Base-by-base conservation (phyloP, 179 eudicot species). In the Camellia oleifera region DNA sequence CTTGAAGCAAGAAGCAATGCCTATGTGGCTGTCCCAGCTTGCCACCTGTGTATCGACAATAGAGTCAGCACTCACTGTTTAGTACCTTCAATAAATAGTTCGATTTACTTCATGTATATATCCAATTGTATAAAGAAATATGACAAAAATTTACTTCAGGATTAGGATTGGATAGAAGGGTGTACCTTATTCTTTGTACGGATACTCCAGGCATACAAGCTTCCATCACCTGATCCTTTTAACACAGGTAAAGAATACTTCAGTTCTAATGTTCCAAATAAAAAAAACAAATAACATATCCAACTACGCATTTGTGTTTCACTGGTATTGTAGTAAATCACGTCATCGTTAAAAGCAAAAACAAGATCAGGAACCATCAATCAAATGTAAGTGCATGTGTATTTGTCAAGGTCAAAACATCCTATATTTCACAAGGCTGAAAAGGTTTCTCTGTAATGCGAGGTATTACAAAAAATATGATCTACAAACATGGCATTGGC, bases 171-270 rank as follows among this genome's bases (percentile, higher is more conserved):
- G 74, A 70, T 67, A 66, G 61, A 18, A 73, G 13, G 26, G 67
- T 32, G 40, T 82, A 94, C 98, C 98, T 96, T 93, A 18, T 77
- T 87, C 70, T 89, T 81, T 4, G 71, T 83, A 77, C 78, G 76
- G 80, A 96, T 87, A 80, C 86, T 88, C 98, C 98, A 96, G 13
- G 97, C 96, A 81, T 91, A 90, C 86, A 96, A 83, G 78, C 80
- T 90, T 83, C 99, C 99, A 78, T 96, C 99, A 52, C 94, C 99
- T 15, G 99, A 92, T 54, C 99, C 99, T 96, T 32, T 83, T 7
- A 81, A 80, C 14, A 56, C 17, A 78, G 58, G 77, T 42, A 52
- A 13, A 72, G 14, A 72, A 0, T 72, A 72, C 20, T 13, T 70
- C 57, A 70, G 10, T 70, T 70, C 44, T 48, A 3, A 48, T 23